phyloP scores from a whole-genome alignment of 1,284 basidiomycete genomes.

The Cryptococcus sp. region DNA sequence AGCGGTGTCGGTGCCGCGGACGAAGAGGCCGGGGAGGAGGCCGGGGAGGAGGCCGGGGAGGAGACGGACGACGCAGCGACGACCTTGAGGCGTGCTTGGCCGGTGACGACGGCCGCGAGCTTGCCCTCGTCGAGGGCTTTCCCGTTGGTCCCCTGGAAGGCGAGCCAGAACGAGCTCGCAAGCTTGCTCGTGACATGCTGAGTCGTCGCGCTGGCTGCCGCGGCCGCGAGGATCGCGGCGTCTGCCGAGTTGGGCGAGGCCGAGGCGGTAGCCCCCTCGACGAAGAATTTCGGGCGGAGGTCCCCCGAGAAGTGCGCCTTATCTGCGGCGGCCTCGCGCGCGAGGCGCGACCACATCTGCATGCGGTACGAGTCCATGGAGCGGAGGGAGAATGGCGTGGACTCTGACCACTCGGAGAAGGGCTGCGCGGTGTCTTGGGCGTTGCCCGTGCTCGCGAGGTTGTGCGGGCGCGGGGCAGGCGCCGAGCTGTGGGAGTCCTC shows the following conservation, averaged over 20 bases:
- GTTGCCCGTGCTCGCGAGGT: slow-evolving; percentile 32
- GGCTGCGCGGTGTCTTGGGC: slow-evolving; percentile 59
- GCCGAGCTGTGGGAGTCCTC: slow-evolving; percentile 12
- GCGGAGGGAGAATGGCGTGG: slow-evolving; percentile 76
- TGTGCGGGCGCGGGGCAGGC: slow-evolving; percentile 14
- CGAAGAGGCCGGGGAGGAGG: slow-evolving; percentile 27
- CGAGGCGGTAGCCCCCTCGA: slow-evolving; percentile 17
- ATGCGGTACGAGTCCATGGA: slow-evolving; percentile 76
- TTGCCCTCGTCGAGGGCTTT: slow-evolving; percentile 45
- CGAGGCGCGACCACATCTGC: slow-evolving; percentile 83
- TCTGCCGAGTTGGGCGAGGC: slow-evolving; percentile 8
- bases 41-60: slow-evolving; percentile 2
- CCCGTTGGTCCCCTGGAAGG: slow-evolving; percentile 39
- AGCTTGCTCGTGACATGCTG: slow-evolving; percentile 49
- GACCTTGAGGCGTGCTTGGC: slow-evolving; percentile 46
- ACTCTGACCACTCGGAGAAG: slow-evolving; percentile 60
- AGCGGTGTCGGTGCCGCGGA: background rate
- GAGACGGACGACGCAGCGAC: slow-evolving; percentile 26
- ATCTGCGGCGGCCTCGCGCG: slow-evolving; percentile 50
- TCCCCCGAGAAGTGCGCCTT: slow-evolving; percentile 37
- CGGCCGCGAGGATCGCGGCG: slow-evolving; percentile 5
- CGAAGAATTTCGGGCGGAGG: slow-evolving; percentile 49
- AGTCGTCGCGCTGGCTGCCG: slow-evolving; percentile 29
- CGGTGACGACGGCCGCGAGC: slow-evolving; percentile 50
- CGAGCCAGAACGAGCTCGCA: slow-evolving; percentile 50